A percentile compares a stretch with the other conserved stretches of the same genome.
These are phyloP conservation scores for Malbranchea zuffiana DNA, from an alignment of 2,329 filamentous ascomycete species.

Conservation along the genomic window DNA sequence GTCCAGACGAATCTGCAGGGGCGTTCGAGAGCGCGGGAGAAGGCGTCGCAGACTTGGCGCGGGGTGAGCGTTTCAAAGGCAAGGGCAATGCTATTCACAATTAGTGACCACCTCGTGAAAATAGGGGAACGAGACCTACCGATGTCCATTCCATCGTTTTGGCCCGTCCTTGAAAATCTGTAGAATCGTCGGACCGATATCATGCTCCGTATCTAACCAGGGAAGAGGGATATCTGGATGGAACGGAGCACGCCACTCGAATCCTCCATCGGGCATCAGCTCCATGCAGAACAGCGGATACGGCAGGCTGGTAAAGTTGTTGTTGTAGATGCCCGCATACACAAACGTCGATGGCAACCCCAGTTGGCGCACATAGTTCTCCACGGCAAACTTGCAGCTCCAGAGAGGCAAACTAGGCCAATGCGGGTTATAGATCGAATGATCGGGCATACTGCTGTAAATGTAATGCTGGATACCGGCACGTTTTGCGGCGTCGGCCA, in stretches of 20 bases:
- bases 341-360: slow-evolving; percentile 81
- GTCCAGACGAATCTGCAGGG: slow-evolving; percentile 67
- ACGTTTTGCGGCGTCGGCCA: slow-evolving; percentile 80
- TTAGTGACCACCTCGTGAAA: background rate
- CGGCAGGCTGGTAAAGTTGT: slow-evolving; percentile 88
- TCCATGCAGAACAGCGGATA: slow-evolving; percentile 97
- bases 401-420: slow-evolving; percentile 85
- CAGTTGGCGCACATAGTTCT: slow-evolving; percentile 77
- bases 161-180: slow-evolving; percentile 94
- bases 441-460: slow-evolving; percentile 96
- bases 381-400: slow-evolving; percentile 84
- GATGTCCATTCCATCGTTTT: slow-evolving; percentile 66
- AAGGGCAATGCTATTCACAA: slow-evolving; percentile 57
- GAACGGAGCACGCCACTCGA: slow-evolving; percentile 88
- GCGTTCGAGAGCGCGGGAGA: slow-evolving; percentile 65
- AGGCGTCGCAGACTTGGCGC: slow-evolving; percentile 66
- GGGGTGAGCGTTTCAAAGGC: slow-evolving; percentile 86
- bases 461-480: slow-evolving; percentile 82
- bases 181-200: slow-evolving; percentile 80
- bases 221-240: slow-evolving; percentile 79
- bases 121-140: slow-evolving; percentile 36
- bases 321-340: slow-evolving; percentile 97
- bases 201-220: slow-evolving; percentile 93
- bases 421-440: slow-evolving; percentile 61
- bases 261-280: slow-evolving; percentile 69